Percentiles rank a stretch among this genome's conserved stretches.
Evolutionary conservation across 2,329 filamentous ascomycete species (phyloP).

Genomic region (Cryphonectria japonica): DNA sequence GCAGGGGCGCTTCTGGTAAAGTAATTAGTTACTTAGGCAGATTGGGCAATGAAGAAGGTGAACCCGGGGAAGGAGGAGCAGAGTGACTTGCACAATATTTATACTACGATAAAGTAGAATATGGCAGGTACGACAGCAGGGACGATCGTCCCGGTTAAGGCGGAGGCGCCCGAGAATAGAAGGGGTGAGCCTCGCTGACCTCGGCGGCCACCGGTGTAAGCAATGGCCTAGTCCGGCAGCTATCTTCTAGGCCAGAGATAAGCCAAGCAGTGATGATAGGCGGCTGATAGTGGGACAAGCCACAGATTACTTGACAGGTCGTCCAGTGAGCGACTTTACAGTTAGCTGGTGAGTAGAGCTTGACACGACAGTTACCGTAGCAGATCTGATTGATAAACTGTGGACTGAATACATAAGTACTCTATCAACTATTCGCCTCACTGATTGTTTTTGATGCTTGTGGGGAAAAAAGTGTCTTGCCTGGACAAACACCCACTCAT

Average conservation of each 20-base stretch:
- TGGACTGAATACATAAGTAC: neutral
- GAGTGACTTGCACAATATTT: neutral
- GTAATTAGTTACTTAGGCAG: neutral
- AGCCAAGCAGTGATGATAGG: conserved; percentile 5
- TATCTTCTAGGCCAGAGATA: conserved; percentile 14
- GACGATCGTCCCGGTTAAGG: neutral
- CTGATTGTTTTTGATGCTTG: neutral
- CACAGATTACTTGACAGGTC: neutral
- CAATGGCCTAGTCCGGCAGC: conserved; percentile 17
- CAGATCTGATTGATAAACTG: neutral
- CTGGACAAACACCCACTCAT: no score
- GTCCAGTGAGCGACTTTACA: neutral
- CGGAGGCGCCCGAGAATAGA: neutral
- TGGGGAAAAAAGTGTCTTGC: neutral
- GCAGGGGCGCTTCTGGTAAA: neutral
- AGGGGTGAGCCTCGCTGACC: neutral
- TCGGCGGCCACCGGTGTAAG: conserved; percentile 20
- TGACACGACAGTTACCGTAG: neutral
- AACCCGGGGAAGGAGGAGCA: neutral
- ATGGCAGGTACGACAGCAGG: neutral
- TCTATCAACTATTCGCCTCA: neutral
- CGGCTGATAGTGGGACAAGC: neutral
- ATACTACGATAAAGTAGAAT: neutral
- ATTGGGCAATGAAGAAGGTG: neutral
- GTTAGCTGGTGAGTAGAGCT: no score